phyloP scores from a whole-genome alignment of 2,329 filamentous ascomycete species.

The Diaporthe australafricana region DNA sequence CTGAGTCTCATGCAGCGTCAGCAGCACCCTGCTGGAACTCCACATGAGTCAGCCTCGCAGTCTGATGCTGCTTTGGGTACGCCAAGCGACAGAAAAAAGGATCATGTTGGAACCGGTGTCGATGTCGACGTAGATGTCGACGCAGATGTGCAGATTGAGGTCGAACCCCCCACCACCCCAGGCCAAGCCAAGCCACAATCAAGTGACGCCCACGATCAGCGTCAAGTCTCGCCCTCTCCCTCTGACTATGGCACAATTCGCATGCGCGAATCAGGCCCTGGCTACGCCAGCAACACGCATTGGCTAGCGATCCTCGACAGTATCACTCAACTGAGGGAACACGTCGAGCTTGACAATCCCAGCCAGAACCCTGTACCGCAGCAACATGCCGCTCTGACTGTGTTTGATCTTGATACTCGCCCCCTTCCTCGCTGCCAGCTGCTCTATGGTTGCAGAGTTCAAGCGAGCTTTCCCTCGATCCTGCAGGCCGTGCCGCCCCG shows the following conservation, averaged over 20 bases:
- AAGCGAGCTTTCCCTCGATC: slow-evolving; percentile 46
- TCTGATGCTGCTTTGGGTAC: not conserved
- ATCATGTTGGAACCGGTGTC: not conserved
- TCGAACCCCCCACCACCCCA: not conserved
- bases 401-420: slow-evolving; percentile 1
- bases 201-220: not conserved
- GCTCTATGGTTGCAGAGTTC: slow-evolving; percentile 47
- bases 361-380: not conserved
- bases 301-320: slow-evolving; percentile 55
- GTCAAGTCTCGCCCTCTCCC: not conserved
- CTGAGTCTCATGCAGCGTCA: slow-evolving; percentile 43
- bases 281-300: slow-evolving; percentile 52
- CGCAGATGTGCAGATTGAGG: not conserved
- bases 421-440: slow-evolving; percentile 42
- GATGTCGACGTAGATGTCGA: not conserved
- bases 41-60: not conserved
- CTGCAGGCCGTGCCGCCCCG: slow-evolving; percentile 48
- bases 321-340: slow-evolving; percentile 53
- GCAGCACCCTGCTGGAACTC: not conserved
- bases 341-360: slow-evolving; percentile 41
- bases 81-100: not conserved
- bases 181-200: not conserved
- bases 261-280: slow-evolving; percentile 38
- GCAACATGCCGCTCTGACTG: slow-evolving; percentile 2
- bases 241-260: slow-evolving; percentile 49